phyloP scores from a whole-genome alignment of 306 rosid species.

The Vigna mungo region DNA sequence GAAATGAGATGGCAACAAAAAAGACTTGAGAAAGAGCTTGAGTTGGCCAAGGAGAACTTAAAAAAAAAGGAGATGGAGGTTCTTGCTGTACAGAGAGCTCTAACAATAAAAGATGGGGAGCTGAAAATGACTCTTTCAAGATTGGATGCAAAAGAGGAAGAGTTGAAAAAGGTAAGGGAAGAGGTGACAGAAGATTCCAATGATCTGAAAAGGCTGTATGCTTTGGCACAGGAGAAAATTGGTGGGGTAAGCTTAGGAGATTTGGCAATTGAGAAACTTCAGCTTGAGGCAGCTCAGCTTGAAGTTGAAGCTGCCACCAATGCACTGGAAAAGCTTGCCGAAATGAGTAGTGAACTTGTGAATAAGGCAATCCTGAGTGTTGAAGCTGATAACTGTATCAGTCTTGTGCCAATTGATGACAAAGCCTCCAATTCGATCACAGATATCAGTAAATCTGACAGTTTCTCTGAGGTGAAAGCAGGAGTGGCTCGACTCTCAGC shows the following conservation, averaged over 20 bases:
- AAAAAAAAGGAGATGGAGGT: constrained; percentile 79
- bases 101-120: constrained; percentile 80
- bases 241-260: constrained; percentile 63
- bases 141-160: constrained; percentile 68
- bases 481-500: constrained; percentile 73
- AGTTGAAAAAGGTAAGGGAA: constrained; percentile 59
- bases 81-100: constrained; percentile 69
- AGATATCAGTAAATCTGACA: constrained; percentile 37
- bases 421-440: constrained; percentile 7
- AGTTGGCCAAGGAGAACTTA: constrained; percentile 65
- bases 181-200: constrained; percentile 59
- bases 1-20: constrained; percentile 59
- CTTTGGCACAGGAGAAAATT: constrained; percentile 68
- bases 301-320: constrained; percentile 84
- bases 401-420: constrained; percentile 25
- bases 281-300: constrained; percentile 79
- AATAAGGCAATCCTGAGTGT: constrained; percentile 55
- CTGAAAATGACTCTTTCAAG: constrained; percentile 69
- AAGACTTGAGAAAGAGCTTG: constrained; percentile 71
- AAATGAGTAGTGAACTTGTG: constrained; percentile 69
- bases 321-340: constrained; percentile 74
- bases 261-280: constrained; percentile 81
- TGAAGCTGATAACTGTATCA: constrained; percentile 51
- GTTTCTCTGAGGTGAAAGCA: constrained; percentile 55
- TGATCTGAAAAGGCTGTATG: constrained; percentile 61